A percentile compares a stretch with the other conserved stretches of the same genome.
phyloP scores from a whole-genome alignment of 495 filamentous ascomycete species.

The Trichocladium uniseriatum region DNA sequence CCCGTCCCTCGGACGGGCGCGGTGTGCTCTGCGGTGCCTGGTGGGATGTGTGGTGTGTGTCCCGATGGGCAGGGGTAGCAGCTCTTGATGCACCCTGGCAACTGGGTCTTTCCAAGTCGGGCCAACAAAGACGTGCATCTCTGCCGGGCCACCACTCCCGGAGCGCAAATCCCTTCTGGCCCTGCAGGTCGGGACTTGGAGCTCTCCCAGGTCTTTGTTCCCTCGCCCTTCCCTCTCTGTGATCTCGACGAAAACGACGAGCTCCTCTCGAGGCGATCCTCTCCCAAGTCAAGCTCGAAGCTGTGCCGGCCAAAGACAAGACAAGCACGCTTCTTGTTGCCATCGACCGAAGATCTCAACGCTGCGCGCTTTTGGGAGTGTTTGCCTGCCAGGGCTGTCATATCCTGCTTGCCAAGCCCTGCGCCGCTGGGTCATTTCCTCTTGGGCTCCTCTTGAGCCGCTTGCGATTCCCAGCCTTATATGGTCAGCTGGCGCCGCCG shows the following conservation, averaged over 20 bases:
- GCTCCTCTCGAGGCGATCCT: not conserved
- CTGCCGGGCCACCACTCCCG: not conserved
- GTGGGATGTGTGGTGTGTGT: constrained; percentile 6
- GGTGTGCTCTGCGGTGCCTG: constrained; percentile 4
- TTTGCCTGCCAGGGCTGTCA: not conserved
- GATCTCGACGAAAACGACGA: too few relatives aligned
- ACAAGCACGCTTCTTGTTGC: not conserved
- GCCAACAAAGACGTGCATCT: not conserved
- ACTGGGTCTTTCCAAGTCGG: constrained; percentile 1
- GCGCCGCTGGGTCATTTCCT: constrained; percentile 18
- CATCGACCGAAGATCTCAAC: not conserved
- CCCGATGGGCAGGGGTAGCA: constrained; percentile 10
- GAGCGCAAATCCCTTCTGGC: constrained; percentile 1
- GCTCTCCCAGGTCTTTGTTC: not conserved
- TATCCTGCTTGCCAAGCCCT: constrained; percentile 18
- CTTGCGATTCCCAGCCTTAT: constrained; percentile 17
- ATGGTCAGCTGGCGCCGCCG: constrained; percentile 21
- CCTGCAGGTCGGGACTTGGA: constrained; percentile 5
- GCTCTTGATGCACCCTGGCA: constrained; percentile 6
- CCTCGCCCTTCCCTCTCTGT: not conserved
- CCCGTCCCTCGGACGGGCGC: constrained; percentile 1
- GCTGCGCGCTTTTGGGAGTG: not conserved
- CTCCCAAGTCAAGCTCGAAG: not conserved
- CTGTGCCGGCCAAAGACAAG: not conserved
- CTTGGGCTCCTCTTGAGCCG: not conserved